Evolutionary conservation across 2,329 filamentous ascomycete species (phyloP).

Genomic region (Trichoderma arundinaceum): DNA sequence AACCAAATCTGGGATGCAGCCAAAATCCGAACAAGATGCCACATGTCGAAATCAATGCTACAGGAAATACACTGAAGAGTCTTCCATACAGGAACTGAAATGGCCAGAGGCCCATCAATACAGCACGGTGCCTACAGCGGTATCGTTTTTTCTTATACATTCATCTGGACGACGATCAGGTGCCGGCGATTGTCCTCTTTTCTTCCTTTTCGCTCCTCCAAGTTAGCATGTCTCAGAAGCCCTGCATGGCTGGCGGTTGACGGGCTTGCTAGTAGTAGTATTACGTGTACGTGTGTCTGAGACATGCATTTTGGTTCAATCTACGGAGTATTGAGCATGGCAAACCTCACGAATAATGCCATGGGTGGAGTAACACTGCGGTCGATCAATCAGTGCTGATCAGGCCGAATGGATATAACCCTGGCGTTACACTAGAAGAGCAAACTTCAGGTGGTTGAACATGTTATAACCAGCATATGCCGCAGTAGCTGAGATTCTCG

Average conservation of each 20-base stretch:
- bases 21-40: conserved; percentile 28
- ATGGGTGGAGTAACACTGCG: too few relatives aligned
- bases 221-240: conserved; percentile 19
- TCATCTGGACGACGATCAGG: neutral
- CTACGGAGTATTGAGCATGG: too few relatives aligned
- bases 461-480: too few relatives aligned
- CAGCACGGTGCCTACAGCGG: too few relatives aligned
- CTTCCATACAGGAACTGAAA: neutral
- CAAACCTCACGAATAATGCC: too few relatives aligned
- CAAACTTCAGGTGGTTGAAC: too few relatives aligned
- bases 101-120: neutral
- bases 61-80: neutral
- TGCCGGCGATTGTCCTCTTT: neutral
- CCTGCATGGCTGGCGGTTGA: neutral
- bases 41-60: conserved; percentile 16
- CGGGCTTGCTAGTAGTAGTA: neutral
- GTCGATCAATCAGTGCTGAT: too few relatives aligned
- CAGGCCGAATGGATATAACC: too few relatives aligned
- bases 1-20: conserved; percentile 24
- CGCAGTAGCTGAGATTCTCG: too few relatives aligned
- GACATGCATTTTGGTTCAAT: neutral
- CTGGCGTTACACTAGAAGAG: too few relatives aligned
- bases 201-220: neutral
- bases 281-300: neutral
- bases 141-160: neutral